phyloP scores from a whole-genome alignment of 2,329 filamentous ascomycete genomes.

The Acrodontium crateriforme region DNA sequence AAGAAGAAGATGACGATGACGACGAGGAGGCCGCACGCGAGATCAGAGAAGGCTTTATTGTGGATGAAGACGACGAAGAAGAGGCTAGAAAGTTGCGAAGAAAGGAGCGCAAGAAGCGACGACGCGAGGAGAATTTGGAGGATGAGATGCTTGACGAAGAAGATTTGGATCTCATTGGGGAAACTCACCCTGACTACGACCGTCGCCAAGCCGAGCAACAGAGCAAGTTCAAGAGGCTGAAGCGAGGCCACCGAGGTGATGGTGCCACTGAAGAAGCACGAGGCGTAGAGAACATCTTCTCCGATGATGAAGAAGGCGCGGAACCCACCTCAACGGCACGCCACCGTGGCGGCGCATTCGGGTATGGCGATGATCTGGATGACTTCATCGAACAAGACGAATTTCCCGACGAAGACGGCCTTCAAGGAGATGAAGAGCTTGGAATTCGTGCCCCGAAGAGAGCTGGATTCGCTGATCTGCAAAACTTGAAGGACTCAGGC shows the following conservation, averaged over 20 bases:
- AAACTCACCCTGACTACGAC: slow-evolving; percentile 58
- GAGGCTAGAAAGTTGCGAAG: slow-evolving; percentile 47
- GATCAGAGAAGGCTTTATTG: slow-evolving; percentile 83
- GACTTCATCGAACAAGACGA: slow-evolving; percentile 95
- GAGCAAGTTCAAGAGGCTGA: slow-evolving; percentile 91
- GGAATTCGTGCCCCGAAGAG: slow-evolving; percentile 75
- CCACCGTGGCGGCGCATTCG: slow-evolving; percentile 16
- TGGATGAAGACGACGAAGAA: slow-evolving; percentile 82
- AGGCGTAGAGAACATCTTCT: slow-evolving; percentile 85
- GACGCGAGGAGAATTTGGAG: slow-evolving; percentile 65
- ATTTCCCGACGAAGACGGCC: slow-evolving; percentile 69
- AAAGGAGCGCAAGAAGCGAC: slow-evolving; percentile 63
- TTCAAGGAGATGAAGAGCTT: slow-evolving; percentile 66
- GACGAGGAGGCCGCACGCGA: slow-evolving; percentile 74
- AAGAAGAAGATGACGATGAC: slow-evolving; percentile 75
- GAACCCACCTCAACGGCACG: slow-evolving; percentile 33
- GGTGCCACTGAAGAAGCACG: slow-evolving; percentile 47
- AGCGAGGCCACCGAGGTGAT: slow-evolving; percentile 73
- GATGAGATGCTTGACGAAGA: slow-evolving; percentile 82
- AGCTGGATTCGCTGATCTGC: slow-evolving; percentile 53
- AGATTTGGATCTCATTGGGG: slow-evolving; percentile 87
- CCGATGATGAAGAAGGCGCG: slow-evolving; percentile 69
- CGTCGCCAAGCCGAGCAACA: slow-evolving; percentile 53
- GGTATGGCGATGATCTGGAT: slow-evolving; percentile 67
- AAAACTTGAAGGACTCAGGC: slow-evolving; percentile 50